These are phyloP conservation scores for Hemisphaericaspora nanyangensis DNA, from an alignment of 805 yeast species.

Conservation along the genomic window DNA sequence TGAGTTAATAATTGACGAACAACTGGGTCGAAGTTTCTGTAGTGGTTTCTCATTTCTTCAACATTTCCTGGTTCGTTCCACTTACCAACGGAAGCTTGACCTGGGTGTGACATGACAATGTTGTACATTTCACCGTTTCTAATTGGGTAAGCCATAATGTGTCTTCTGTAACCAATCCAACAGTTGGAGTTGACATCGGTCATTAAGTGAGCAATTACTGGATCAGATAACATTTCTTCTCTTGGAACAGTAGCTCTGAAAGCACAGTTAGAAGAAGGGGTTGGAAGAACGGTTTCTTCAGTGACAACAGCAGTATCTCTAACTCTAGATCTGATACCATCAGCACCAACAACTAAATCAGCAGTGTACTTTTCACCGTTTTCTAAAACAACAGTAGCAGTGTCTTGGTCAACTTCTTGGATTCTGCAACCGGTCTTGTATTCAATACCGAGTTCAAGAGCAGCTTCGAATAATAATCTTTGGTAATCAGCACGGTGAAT, in stretches of 20 bases:
- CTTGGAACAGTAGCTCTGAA: constrained; percentile 11
- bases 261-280: constrained; percentile 9
- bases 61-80: constrained; percentile 15
- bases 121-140: constrained; percentile 13
- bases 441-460: constrained; percentile 16
- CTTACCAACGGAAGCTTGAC: constrained; percentile 11
- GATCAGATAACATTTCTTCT: constrained; percentile 13
- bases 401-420: constrained; percentile 16
- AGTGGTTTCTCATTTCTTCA: constrained; percentile 10
- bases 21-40: constrained; percentile 12
- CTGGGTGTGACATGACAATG: constrained; percentile 14
- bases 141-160: constrained; percentile 16
- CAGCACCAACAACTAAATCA: constrained; percentile 28
- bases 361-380: constrained; percentile 17
- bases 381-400: constrained; percentile 19
- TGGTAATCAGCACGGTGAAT: constrained; percentile 26
- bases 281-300: constrained; percentile 8
- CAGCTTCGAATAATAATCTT: constrained; percentile 17
- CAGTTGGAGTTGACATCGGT: constrained; percentile 14
- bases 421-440: constrained; percentile 13
- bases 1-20: constrained; percentile 12
- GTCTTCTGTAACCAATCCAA: constrained; percentile 16
- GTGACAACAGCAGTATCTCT: constrained; percentile 15
- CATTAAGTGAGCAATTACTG: constrained; percentile 12
- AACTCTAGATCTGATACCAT: constrained; percentile 22